Conservation (phyloP, 2,329 filamentous ascomycete genomes). For the Sclerotinia nivalis region DNA sequence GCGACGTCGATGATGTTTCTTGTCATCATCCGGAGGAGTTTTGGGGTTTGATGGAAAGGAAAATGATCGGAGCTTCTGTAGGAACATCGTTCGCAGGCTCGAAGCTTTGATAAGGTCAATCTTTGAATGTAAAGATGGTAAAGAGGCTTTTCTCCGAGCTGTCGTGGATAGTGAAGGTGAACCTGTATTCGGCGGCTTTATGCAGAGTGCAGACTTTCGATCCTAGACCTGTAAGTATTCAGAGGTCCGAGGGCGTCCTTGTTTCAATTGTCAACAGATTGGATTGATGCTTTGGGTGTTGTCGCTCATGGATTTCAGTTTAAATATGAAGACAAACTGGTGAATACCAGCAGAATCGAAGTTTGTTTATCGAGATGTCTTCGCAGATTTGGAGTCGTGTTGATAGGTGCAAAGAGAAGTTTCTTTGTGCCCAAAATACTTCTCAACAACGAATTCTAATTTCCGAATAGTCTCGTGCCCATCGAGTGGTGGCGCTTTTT, state of each 20-base stretch:
- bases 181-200: background rate
- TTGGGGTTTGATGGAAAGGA: slow-evolving; percentile 2
- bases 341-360: background rate
- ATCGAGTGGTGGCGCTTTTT: slow-evolving; percentile 2
- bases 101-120: background rate
- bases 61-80: slow-evolving; percentile 21
- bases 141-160: too few species aligned
- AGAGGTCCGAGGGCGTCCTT: background rate
- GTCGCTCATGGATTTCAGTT: slow-evolving; percentile 5
- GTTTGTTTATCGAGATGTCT: background rate
- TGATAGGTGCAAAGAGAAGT: background rate
- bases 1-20: background rate
- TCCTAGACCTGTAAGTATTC: background rate
- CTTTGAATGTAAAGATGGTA: too few species aligned
- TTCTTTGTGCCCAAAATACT: slow-evolving; percentile 13
- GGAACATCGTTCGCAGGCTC: background rate
- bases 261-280: background rate
- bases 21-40: background rate
- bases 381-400: background rate
- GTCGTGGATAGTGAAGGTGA: background rate
- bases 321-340: background rate
- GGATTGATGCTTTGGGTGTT: slow-evolving; percentile 4
- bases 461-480: slow-evolving; percentile 7
- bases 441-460: background rate
- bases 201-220: background rate